Evolutionary conservation across 106 monocot species (phyloP).

Genomic region (Dioscorea dumetorum): DNA sequence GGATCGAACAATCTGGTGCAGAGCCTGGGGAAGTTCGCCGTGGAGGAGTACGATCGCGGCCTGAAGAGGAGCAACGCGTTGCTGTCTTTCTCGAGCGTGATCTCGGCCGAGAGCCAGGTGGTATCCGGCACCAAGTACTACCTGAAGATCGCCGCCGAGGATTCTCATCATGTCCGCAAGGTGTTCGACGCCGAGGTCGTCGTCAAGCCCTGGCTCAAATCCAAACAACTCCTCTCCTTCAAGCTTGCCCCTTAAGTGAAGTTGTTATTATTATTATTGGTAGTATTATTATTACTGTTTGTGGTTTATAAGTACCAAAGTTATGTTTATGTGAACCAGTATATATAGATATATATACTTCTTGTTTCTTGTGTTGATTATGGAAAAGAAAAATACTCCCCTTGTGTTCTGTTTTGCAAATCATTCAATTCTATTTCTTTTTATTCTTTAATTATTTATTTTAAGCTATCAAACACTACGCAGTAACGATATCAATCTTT

Average conservation of each 20-base stretch:
- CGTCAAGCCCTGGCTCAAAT: slow-evolving; percentile 22
- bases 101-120: neutral
- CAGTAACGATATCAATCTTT: too few relatives aligned
- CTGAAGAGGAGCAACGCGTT: neutral
- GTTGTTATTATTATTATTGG: too few relatives aligned
- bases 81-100: neutral
- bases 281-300: too few relatives aligned
- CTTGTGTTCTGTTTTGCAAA: too few relatives aligned
- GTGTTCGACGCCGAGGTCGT: slow-evolving; percentile 16
- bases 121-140: slow-evolving; percentile 5
- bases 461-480: too few relatives aligned
- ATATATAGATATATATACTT: too few relatives aligned
- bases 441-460: too few relatives aligned
- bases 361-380: too few relatives aligned
- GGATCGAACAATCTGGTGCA: neutral
- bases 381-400: too few relatives aligned
- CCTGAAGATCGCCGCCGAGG: neutral
- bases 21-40: slow-evolving; percentile 2
- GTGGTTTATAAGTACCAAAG: too few relatives aligned
- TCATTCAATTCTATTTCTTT: too few relatives aligned
- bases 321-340: too few relatives aligned
- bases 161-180: neutral
- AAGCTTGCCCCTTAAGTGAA: neutral
- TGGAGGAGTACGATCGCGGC: neutral
- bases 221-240: slow-evolving; percentile 21